Evolutionary conservation across 225 moss, liverwort and hornwort species (phyloP).

Genomic region (Sphagnum tenellum): DNA sequence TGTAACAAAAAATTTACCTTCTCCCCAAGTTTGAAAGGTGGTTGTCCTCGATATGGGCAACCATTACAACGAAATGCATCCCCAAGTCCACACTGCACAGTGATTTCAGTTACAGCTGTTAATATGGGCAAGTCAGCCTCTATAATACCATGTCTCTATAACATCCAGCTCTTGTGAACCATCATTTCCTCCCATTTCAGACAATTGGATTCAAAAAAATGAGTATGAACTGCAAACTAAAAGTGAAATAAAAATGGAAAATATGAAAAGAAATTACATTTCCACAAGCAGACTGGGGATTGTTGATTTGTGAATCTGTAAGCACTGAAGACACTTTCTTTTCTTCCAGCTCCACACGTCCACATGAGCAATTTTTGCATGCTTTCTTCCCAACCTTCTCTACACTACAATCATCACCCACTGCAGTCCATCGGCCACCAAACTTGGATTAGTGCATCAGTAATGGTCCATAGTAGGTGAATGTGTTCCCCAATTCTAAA

Average conservation of each 20-base stretch:
- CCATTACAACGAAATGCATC: constrained; percentile 93
- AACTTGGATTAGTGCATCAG: too few relatives aligned
- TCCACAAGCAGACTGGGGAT: constrained; percentile 93
- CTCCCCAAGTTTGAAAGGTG: constrained; percentile 88
- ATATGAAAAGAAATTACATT: constrained; percentile 37
- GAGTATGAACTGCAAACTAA: neutral
- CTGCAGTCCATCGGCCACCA: constrained; percentile 19
- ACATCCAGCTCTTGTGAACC: neutral
- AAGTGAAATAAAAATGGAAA: neutral
- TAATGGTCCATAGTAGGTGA: too few relatives aligned
- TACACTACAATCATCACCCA: constrained; percentile 75
- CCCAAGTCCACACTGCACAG: constrained; percentile 60
- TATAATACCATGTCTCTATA: neutral
- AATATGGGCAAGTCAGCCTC: neutral
- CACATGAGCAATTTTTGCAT: constrained; percentile 95
- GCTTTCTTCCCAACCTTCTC: constrained; percentile 63
- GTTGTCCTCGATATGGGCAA: constrained; percentile 89
- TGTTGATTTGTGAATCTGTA: constrained; percentile 60
- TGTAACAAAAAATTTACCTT: constrained; percentile 17
- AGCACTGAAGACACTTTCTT: constrained; percentile 54
- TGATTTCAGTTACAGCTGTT: too few relatives aligned
- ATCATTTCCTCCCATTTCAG: neutral
- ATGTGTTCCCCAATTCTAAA: too few relatives aligned
- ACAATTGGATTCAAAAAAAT: neutral
- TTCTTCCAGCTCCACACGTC: constrained; percentile 82